Conservation (phyloP, 345 rosid genomes). For the Erodium maritimum region DNA sequence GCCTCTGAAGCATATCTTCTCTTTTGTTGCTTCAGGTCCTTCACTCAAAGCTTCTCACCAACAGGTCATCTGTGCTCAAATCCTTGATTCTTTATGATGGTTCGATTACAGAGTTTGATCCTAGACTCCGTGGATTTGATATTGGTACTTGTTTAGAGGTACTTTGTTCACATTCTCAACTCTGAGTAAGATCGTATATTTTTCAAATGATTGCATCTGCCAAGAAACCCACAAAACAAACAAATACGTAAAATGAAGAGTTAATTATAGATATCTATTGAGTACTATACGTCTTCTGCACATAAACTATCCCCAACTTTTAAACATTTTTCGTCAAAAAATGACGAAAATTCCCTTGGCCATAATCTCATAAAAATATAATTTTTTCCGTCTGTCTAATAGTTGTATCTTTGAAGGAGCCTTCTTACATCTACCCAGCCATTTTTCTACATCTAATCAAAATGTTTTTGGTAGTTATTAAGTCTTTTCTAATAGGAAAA, state of each 20-base stretch:
- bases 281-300: too few species aligned
- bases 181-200: background rate
- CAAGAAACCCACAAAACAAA: background rate
- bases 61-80: constrained; percentile 26
- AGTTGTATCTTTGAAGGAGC: too few species aligned
- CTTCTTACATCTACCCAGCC: too few species aligned
- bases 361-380: too few species aligned
- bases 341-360: too few species aligned
- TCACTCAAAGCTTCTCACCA: constrained; percentile 52
- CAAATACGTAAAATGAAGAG: background rate
- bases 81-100: constrained; percentile 78
- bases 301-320: too few species aligned
- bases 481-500: too few species aligned
- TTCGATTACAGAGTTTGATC: constrained; percentile 63
- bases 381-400: too few species aligned
- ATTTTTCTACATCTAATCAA: too few species aligned
- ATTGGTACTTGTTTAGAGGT: constrained; percentile 96
- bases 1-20: background rate
- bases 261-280: too few species aligned
- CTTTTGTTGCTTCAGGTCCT: constrained; percentile 45
- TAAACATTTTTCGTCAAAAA: too few species aligned
- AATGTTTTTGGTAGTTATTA: too few species aligned
- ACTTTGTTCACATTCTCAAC: constrained; percentile 4
- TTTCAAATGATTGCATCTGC: background rate
- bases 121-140: constrained; percentile 55